These are phyloP conservation scores for Zelopaecilomyces penicillatus DNA, from an alignment of 2,329 filamentous ascomycete genomes.

Conservation along the genomic window DNA sequence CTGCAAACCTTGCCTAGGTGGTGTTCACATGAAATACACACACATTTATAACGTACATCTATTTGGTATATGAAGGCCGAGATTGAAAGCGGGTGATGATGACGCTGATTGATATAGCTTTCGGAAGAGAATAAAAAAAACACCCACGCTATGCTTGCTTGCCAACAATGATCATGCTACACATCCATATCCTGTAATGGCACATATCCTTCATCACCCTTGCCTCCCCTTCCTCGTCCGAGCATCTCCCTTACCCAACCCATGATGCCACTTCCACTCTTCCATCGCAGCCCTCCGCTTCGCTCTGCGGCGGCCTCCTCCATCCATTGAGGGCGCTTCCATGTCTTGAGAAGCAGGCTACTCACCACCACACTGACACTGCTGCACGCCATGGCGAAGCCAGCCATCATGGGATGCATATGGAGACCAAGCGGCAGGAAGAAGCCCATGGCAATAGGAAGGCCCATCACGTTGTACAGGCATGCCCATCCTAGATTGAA, in stretches of 20 bases:
- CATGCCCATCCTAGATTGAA: conserved; percentile 89
- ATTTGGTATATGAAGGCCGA: too few species aligned
- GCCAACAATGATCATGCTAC: conserved; percentile 6
- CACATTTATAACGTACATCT: too few species aligned
- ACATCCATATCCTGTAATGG: conserved; percentile 46
- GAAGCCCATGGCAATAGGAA: conserved; percentile 95
- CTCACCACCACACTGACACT: conserved; percentile 85
- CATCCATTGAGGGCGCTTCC: conserved; percentile 83
- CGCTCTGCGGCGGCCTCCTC: conserved; percentile 57
- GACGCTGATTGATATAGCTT: too few species aligned
- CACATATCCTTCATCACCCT: conserved; percentile 50
- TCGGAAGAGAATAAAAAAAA: too few species aligned
- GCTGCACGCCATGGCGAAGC: conserved; percentile 85
- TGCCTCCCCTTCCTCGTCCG: conserved; percentile 26
- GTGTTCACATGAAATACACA: too few species aligned
- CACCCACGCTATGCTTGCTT: conserved; percentile 5
- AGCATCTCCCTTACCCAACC: conserved; percentile 35
- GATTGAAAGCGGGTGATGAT: too few species aligned
- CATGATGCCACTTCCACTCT: conserved; percentile 34
- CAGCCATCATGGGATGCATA: conserved; percentile 88
- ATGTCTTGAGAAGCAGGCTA: conserved; percentile 76
- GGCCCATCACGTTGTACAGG: conserved; percentile 80
- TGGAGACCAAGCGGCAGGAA: conserved; percentile 84
- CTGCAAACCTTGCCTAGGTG: too few species aligned
- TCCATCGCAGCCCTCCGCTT: conserved; percentile 38